Evolutionary conservation across 208 protist genomes (phyloP).

Genomic region (Leishmania tropica): DNA sequence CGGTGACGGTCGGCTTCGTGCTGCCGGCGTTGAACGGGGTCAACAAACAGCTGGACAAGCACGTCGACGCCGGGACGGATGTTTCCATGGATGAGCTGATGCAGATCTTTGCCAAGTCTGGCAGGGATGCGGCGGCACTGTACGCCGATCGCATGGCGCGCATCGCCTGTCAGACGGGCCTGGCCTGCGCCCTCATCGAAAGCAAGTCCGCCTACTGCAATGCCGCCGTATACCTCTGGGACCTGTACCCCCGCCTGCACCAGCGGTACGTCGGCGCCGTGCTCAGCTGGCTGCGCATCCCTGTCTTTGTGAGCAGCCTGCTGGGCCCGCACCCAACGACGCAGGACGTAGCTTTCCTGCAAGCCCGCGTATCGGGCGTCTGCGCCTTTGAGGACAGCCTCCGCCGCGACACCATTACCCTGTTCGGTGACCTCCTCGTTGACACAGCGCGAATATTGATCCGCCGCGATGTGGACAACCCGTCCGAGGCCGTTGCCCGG

Average conservation of each 20-base stretch:
- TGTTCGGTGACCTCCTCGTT: conserved; percentile 61
- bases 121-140: conserved; percentile 25
- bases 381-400: conserved; percentile 63
- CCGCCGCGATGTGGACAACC: conserved; percentile 22
- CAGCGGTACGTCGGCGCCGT: conserved; percentile 64
- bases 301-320: conserved; percentile 55
- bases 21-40: conserved; percentile 59
- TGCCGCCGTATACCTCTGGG: conserved; percentile 75
- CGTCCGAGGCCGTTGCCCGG: conserved; percentile 18
- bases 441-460: conserved; percentile 48
- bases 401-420: conserved; percentile 53
- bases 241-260: conserved; percentile 73
- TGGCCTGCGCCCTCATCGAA: conserved; percentile 53
- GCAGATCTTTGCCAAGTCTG: conserved; percentile 37
- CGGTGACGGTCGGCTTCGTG: conserved; percentile 54
- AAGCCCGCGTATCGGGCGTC: conserved; percentile 29
- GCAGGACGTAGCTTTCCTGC: conserved; percentile 49
- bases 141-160: conserved; percentile 66
- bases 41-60: conserved; percentile 59
- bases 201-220: conserved; percentile 43
- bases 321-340: conserved; percentile 41
- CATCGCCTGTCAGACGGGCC: conserved; percentile 52
- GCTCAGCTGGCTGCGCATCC: conserved; percentile 48
- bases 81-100: conserved; percentile 60
- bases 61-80: conserved; percentile 61